A percentile compares a stretch with the other conserved stretches of the same genome.
Conservation (phyloP, 208 protist genomes). For the Crithidia fasciculata region DNA sequence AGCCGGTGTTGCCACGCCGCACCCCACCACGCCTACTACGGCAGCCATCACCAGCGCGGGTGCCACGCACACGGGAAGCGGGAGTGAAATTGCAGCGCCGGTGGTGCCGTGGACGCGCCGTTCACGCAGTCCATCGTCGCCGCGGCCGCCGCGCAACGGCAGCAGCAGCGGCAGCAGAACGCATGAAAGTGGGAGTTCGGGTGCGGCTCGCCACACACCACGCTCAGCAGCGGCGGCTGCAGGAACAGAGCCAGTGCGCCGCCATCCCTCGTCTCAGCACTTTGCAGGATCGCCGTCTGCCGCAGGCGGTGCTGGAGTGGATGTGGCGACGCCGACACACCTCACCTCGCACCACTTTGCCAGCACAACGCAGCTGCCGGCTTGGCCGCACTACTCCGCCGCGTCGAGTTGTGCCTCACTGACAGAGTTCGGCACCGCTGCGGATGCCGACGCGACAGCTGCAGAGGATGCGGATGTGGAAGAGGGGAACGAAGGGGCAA, state of each 20-base stretch:
- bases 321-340: background rate
- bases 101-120: background rate
- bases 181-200: too few species aligned
- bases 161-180: background rate
- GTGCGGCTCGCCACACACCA: too few species aligned
- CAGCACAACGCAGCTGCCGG: conserved; percentile 13
- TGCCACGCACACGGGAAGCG: background rate
- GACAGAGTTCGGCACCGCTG: background rate
- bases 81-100: background rate
- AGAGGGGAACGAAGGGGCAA: background rate
- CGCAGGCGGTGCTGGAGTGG: background rate
- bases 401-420: conserved; percentile 6
- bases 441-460: background rate
- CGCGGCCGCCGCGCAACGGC: background rate
- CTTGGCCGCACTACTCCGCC: conserved; percentile 11
- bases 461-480: background rate
- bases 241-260: too few species aligned
- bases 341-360: conserved; percentile 14
- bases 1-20: background rate
- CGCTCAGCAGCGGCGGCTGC: too few species aligned
- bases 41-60: background rate
- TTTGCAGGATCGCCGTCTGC: background rate
- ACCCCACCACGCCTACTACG: background rate
- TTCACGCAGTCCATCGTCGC: background rate
- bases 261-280: background rate